Evolutionary conservation across 2,329 filamentous ascomycete species (phyloP).

Genomic region (Venturia effusa): DNA sequence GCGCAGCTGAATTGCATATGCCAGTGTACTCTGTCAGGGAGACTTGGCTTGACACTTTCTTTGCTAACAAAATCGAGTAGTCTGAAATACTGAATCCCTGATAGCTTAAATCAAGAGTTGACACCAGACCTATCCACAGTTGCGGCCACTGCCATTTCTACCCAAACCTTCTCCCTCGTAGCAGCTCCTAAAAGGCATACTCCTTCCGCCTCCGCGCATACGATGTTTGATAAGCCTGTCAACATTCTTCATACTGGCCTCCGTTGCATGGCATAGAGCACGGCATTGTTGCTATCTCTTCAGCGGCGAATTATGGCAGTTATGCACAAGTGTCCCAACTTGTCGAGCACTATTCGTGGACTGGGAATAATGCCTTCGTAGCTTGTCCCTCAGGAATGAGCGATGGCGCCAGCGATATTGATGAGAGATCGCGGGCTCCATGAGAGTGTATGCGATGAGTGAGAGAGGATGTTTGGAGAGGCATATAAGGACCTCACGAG

Average conservation of each 20-base stretch:
- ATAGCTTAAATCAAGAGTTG: constrained; percentile 24
- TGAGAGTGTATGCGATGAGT: too few species aligned
- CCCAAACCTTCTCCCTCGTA: constrained; percentile 45
- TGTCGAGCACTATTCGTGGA: constrained; percentile 47
- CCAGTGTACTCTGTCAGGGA: constrained; percentile 18
- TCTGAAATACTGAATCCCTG: too few species aligned
- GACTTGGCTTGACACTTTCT: constrained; percentile 11
- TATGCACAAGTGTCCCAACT: constrained; percentile 49
- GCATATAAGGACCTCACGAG: constrained; percentile 39
- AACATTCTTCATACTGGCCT: constrained; percentile 52
- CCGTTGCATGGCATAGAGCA: constrained; percentile 54
- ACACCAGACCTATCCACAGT: constrained; percentile 30
- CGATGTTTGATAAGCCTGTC: constrained; percentile 50
- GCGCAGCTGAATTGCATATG: constrained; percentile 17
- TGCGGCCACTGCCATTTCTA: constrained; percentile 42
- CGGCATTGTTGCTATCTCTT: constrained; percentile 50
- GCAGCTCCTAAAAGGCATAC: constrained; percentile 56
- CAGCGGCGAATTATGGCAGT: constrained; percentile 32
- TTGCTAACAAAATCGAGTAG: constrained; percentile 17
- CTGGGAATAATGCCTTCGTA: constrained; percentile 47
- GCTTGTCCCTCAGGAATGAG: constrained; percentile 40
- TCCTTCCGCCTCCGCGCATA: constrained; percentile 48
- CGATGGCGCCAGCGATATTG: too few species aligned
- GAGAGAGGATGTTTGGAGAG: constrained; percentile 41
- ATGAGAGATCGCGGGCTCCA: too few species aligned